A percentile compares a stretch with the other conserved stretches of the same genome.
Conservation (phyloP, 2,329 filamentous ascomycete genomes). For the Leptodontidium sp. region DNA sequence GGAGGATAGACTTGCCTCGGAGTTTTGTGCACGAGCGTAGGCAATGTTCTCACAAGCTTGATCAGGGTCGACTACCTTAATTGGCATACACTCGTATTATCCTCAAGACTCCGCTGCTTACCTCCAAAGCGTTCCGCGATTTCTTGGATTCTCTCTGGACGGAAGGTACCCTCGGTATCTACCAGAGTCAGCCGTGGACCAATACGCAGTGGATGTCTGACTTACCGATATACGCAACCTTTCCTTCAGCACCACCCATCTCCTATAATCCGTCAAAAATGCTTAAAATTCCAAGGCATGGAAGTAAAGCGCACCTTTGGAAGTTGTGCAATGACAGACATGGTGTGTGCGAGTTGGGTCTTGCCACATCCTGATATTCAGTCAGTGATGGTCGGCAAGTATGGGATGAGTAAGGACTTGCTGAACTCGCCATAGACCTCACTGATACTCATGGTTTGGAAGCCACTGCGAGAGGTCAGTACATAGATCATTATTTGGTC, state of each 20-base stretch:
- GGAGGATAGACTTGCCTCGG: conserved; percentile 53
- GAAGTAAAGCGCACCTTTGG: conserved; percentile 50
- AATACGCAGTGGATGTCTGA: background rate
- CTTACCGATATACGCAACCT: conserved; percentile 71
- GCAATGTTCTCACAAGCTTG: conserved; percentile 72
- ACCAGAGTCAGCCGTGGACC: conserved; percentile 19
- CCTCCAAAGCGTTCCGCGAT: conserved; percentile 71
- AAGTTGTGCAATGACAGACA: conserved; percentile 68
- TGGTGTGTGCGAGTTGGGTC: conserved; percentile 73
- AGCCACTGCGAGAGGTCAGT: conserved; percentile 57
- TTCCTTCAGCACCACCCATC: conserved; percentile 72
- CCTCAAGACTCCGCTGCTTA: conserved; percentile 27
- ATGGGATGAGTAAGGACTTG: conserved; percentile 33
- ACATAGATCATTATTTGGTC: no score
- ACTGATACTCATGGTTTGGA: conserved; percentile 75
- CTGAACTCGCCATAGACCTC: conserved; percentile 69
- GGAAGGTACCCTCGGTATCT: conserved; percentile 70
- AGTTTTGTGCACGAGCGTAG: conserved; percentile 70
- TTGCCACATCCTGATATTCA: conserved; percentile 63
- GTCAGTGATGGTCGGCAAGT: background rate
- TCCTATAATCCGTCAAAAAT: conserved; percentile 49
- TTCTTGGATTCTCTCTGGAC: conserved; percentile 71
- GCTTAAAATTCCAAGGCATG: background rate
- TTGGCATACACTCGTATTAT: conserved; percentile 26
- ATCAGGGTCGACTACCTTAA: conserved; percentile 58